Percentiles rank a stretch among this genome's conserved stretches.
Evolutionary conservation across 1,284 basidiomycete genomes (phyloP).

Genomic region (Trichosporon faecale): DNA sequence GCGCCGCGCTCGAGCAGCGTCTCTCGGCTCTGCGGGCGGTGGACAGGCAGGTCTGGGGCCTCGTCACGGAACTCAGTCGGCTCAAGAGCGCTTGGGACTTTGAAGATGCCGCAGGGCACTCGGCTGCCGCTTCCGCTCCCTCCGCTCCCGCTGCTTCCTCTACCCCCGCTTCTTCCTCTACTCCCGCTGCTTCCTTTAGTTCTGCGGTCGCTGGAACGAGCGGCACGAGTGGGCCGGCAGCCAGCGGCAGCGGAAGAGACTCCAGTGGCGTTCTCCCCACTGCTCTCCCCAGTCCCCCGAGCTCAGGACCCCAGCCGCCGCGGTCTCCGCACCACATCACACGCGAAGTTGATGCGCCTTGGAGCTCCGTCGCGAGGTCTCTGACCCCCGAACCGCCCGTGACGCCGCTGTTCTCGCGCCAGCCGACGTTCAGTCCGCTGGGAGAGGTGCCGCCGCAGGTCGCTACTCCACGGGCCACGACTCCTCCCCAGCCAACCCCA

Average conservation of each 20-base stretch:
- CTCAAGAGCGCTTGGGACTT: constrained; percentile 61
- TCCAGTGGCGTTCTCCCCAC: background rate
- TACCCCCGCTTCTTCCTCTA: too few relatives aligned
- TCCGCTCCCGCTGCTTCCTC: too few relatives aligned
- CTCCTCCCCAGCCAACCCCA: background rate
- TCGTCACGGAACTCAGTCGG: constrained; percentile 71
- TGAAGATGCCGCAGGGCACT: constrained; percentile 22
- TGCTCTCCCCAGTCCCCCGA: background rate
- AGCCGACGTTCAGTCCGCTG: background rate
- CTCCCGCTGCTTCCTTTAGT: too few relatives aligned
- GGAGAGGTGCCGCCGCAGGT: background rate
- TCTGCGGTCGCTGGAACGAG: background rate
- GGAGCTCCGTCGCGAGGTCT: background rate
- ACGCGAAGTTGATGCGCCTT: background rate
- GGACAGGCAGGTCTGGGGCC: constrained; percentile 63
- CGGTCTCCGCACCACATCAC: background rate
- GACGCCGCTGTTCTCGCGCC: background rate
- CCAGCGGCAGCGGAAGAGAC: background rate
- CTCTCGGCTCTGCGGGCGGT: constrained; percentile 71
- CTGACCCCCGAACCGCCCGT: background rate
- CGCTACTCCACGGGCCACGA: too few relatives aligned
- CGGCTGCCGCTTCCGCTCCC: too few relatives aligned
- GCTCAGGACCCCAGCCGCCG: background rate
- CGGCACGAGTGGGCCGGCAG: background rate
- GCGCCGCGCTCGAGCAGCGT: constrained; percentile 69